Evolutionary conservation across 495 filamentous ascomycete species (phyloP), one percentile per base, ranked within the genome.

Genomic region (Penicillium longicatenatum): DNA sequence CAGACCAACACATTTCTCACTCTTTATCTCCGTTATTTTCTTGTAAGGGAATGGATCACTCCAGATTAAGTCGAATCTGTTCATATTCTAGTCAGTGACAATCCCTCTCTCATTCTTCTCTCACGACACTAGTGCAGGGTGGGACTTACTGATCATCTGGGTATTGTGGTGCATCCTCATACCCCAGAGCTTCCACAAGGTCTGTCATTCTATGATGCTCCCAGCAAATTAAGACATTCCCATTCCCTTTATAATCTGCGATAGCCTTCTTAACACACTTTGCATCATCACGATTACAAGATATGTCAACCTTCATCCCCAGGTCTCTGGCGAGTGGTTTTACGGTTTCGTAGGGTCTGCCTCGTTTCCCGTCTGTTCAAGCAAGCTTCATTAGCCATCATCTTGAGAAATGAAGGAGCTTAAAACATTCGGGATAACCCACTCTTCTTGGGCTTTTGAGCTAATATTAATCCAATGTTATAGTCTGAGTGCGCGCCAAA

Each of bases 161-260:
- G 49, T 69, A 70, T 11, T 46, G 29, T 6, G 67, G 65, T 7
- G 64, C 64, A 62, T 75, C 52, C 20, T 73, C 57, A 39, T 67
- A 71, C 4, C 77, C 77, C 45, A 81, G 58, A 31, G 65, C 58
- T 55, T 76, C 60, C 3, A 71, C 70, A 41, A 82, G 74, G 55
- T 77, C 71, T 17, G 66, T 72, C 58, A 79, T 63, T 29, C 60
- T 51, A 14, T 67, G 62, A 63, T 84, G 79, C 52, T 83, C 73
- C 80, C 80, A 83, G 70, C 79, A 83, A 42, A 83, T 73, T 6
- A 83, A 61, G 16, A 83, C 75, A 58, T 83, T 83, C 24, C 77
- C 79, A 1, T 61, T 52, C 4, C 80, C 79, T 0, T 60, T 12
- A 30, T 80, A 82, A 9, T 46, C 50, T 6, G 79, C 63, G 6